A percentile compares a stretch with the other conserved stretches of the same genome.
Conservation (phyloP, 768 basidiomycete genomes). For the Candolleomyces aberdarensis region DNA sequence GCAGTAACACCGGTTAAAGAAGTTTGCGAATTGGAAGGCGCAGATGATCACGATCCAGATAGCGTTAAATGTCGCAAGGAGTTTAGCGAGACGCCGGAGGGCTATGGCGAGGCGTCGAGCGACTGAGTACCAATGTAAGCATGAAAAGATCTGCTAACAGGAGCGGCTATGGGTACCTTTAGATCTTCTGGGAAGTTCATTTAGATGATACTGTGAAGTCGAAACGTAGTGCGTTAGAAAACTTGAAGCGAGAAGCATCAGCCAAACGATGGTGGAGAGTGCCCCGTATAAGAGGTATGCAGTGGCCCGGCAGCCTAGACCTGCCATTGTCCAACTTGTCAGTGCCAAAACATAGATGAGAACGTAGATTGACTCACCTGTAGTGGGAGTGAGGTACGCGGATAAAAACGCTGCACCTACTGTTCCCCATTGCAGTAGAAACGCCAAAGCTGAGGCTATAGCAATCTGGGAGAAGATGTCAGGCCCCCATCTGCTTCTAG, state of each 20-base stretch:
- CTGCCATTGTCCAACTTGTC: conserved; percentile 8
- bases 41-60: conserved; percentile 27
- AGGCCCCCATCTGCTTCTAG: conserved; percentile 3
- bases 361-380: conserved; percentile 8
- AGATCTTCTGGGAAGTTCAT: neutral
- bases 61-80: conserved; percentile 26
- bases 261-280: conserved; percentile 29
- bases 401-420: conserved; percentile 20
- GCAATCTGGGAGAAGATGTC: conserved; percentile 10
- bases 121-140: conserved; percentile 1
- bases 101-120: conserved; percentile 18
- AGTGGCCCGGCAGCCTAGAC: conserved; percentile 31
- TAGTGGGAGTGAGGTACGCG: conserved; percentile 19
- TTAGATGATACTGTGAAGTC: no score
- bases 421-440: conserved; percentile 23
- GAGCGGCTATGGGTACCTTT: neutral
- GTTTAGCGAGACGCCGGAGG: conserved; percentile 28
- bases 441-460: conserved; percentile 11
- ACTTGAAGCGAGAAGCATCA: conserved; percentile 26
- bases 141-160: no score
- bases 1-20: conserved; percentile 34
- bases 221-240: conserved; percentile 23
- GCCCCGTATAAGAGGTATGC: conserved; percentile 27
- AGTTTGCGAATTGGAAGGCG: conserved; percentile 29
- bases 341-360: neutral